Base-by-base conservation (phyloP, 1,284 basidiomycete genomes). In the Cutaneotrichosporon curvatum region DNA sequence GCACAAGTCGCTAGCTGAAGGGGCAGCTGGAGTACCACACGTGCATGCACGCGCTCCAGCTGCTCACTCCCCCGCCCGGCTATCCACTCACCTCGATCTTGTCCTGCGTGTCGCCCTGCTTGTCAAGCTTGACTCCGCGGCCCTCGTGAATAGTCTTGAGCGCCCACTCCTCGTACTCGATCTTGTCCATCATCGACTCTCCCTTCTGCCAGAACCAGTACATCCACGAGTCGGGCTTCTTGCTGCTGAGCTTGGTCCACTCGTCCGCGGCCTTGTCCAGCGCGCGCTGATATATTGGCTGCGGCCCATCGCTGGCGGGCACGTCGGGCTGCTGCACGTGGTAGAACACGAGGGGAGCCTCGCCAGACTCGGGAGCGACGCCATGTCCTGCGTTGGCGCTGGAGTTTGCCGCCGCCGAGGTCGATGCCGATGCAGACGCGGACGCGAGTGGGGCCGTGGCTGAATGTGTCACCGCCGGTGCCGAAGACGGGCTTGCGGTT, bases 101-200 rank as follows among this genome's bases (percentile, higher is more conserved):
- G 36, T 48, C 43, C 42, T 55, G 39, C 28, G 41, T 34, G 34
- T 60, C 48, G 14, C 57, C 62, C 22, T 56, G 49, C 44, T 63
- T 62, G 22, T 43, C 55, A 21, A 70, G 48, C 56, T 58, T 61
- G 23, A 66, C 60, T 1, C 67, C 67, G 39, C 56, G 45, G 14
- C 54, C 58, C 43, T 64, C 66, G 18, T 63, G 59, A 15, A 70
- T 47, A 16, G 43, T 50, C 52, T 70, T 68, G 43, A 70, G 55
- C 23, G 58, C 57, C 68, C 68, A 72, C 49, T 72, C 70, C 48
- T 72, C 69, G 48, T 57, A 71, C 40, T 72, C 68, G 36, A 71
- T 70, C 52, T 53, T 56, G 56, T 72, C 70, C 70, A 72, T 72
- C 53, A 72, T 59, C 12, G 60, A 50, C 56, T 72, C 70, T 12